Evolutionary conservation across 2,329 filamentous ascomycete species (phyloP).

Genomic region (Orbilia javanica): DNA sequence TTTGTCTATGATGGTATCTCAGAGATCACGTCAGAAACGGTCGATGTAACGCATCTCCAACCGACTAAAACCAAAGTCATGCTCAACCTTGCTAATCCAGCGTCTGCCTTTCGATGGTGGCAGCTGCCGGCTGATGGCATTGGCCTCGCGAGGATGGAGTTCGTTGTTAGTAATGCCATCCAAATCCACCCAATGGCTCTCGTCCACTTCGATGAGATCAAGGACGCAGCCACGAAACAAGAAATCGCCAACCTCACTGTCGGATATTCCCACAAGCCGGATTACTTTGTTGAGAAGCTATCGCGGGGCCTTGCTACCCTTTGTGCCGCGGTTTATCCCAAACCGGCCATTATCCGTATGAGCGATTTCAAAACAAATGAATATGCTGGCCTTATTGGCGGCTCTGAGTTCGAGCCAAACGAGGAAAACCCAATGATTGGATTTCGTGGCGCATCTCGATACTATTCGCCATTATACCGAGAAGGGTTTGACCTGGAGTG

Average conservation of each 20-base stretch:
- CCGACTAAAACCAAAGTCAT: constrained; percentile 63
- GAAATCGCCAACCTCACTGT: constrained; percentile 63
- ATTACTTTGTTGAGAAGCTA: constrained; percentile 66
- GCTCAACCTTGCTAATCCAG: constrained; percentile 65
- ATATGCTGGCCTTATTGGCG: constrained; percentile 66
- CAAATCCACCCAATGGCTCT: constrained; percentile 65
- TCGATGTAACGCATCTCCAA: constrained; percentile 60
- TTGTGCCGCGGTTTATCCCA: constrained; percentile 65
- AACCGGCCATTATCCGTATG: constrained; percentile 65
- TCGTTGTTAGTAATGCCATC: constrained; percentile 65
- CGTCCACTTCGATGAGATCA: constrained; percentile 63
- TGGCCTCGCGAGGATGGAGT: constrained; percentile 66
- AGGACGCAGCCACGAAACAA: constrained; percentile 61
- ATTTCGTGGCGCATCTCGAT: constrained; percentile 66
- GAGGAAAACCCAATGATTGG: constrained; percentile 67
- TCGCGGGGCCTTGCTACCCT: constrained; percentile 65
- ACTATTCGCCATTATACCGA: constrained; percentile 65
- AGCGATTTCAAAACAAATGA: constrained; percentile 67
- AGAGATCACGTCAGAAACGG: constrained; percentile 63
- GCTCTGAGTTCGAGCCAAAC: constrained; percentile 65
- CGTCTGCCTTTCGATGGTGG: constrained; percentile 66
- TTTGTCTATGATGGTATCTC: constrained; percentile 65
- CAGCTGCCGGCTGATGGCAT: constrained; percentile 65
- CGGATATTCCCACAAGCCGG: constrained; percentile 64
- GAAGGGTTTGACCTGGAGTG: constrained; percentile 66